Evolutionary conservation across 169 alveolate species (phyloP).

Genomic region (Cryptosporidium viatorum): DNA sequence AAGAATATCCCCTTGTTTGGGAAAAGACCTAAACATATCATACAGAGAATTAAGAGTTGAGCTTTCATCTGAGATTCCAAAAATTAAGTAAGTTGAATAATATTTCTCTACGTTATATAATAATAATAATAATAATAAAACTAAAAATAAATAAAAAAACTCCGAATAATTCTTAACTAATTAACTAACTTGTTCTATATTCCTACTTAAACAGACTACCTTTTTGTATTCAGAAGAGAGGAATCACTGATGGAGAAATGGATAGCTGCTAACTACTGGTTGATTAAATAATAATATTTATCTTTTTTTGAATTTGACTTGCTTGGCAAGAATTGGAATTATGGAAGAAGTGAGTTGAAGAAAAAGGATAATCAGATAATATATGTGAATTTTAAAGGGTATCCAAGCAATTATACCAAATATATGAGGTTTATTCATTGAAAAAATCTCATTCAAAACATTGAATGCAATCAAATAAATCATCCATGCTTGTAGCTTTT

Average conservation of each 20-base stretch:
- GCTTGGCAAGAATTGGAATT: constrained; percentile 23
- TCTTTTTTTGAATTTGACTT: neutral
- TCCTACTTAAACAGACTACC: constrained; percentile 16
- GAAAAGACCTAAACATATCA: neutral
- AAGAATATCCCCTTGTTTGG: neutral
- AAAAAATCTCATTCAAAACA: constrained; percentile 2
- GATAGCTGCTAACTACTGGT: neutral
- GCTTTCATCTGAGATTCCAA: constrained; percentile 57
- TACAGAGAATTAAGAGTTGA: constrained; percentile 33
- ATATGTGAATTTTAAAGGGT: constrained; percentile 42
- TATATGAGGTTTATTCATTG: neutral
- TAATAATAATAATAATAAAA: neutral
- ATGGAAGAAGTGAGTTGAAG: constrained; percentile 30
- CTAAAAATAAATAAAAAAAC: neutral
- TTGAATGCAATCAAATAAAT: constrained; percentile 9
- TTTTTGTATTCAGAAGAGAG: constrained; percentile 42
- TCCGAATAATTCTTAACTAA: neutral
- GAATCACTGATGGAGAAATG: constrained; percentile 10
- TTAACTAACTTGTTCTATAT: constrained; percentile 6
- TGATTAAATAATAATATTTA: neutral
- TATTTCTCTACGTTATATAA: neutral
- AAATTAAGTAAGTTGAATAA: constrained; percentile 28
- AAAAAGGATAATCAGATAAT: constrained; percentile 20
- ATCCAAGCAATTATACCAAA: constrained; percentile 22
- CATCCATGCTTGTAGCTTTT: constrained; percentile 44